These are phyloP conservation scores for Colletotrichum gloeosporioides DNA, from an alignment of 2,329 filamentous ascomycete genomes.

Conservation along the genomic window DNA sequence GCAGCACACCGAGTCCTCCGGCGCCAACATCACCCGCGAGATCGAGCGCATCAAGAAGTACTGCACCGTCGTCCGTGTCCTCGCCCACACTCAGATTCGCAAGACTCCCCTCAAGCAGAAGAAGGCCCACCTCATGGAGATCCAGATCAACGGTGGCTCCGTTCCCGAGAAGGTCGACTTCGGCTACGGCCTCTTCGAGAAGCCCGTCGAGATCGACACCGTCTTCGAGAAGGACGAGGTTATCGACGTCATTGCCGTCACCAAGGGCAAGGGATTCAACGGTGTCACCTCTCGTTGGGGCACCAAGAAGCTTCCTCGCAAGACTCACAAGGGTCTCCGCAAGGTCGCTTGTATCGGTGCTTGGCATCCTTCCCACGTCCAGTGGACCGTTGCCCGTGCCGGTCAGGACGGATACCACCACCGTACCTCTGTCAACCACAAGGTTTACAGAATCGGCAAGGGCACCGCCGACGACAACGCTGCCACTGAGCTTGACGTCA, in stretches of 20 bases:
- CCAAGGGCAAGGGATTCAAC: conserved; percentile 98
- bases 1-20: conserved; percentile 96
- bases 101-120: conserved; percentile 99
- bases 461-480: conserved; percentile 89
- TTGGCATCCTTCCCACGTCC: conserved; percentile 99
- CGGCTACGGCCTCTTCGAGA: conserved; percentile 96
- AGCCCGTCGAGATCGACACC: conserved; percentile 89
- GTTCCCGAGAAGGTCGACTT: conserved; percentile 97
- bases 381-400: conserved; percentile 99
- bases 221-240: conserved; percentile 99
- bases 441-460: conserved; percentile 99
- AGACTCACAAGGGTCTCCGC: conserved; percentile 99
- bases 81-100: conserved; percentile 99
- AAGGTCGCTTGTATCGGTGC: conserved; percentile 99
- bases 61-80: conserved; percentile 98
- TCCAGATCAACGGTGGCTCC: conserved; percentile 98
- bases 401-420: conserved; percentile 99
- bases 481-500: conserved; percentile 93
- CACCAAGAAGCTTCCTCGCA: conserved; percentile 99
- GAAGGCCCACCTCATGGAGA: conserved; percentile 99
- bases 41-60: conserved; percentile 99
- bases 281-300: conserved; percentile 99
- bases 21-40: conserved; percentile 91
- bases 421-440: conserved; percentile 99
- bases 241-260: conserved; percentile 98